Evolutionary conservation across 768 basidiomycete genomes (phyloP).

Genomic region (Calocybe indica): DNA sequence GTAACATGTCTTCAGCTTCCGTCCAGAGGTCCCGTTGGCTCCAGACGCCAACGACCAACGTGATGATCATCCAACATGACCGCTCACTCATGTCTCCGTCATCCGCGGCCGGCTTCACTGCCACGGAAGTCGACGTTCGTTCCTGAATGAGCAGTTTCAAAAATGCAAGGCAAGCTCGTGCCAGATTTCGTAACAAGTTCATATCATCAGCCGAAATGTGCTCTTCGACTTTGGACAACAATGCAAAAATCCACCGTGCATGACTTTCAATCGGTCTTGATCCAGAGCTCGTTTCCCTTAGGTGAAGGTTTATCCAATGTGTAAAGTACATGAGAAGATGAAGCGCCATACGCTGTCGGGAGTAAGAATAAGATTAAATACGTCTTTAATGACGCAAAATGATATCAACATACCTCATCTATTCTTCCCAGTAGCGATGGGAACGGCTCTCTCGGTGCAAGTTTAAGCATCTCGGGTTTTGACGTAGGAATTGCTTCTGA

Average conservation of each 20-base stretch:
- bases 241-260: conserved; percentile 72
- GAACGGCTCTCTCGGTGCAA: conserved; percentile 49
- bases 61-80: conserved; percentile 73
- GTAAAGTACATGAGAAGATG: conserved; percentile 82
- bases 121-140: conserved; percentile 8
- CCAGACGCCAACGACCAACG: conserved; percentile 64
- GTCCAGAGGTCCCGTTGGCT: conserved; percentile 77
- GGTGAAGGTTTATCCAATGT: conserved; percentile 68
- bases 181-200: conserved; percentile 68
- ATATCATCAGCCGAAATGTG: conserved; percentile 71
- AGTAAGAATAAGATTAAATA: conserved; percentile 10
- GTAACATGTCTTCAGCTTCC: conserved; percentile 53
- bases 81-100: conserved; percentile 26
- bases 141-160: conserved; percentile 29
- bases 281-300: conserved; percentile 36
- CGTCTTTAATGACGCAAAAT: background rate
- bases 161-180: conserved; percentile 59
- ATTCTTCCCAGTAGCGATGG: conserved; percentile 51
- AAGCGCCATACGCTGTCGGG: conserved; percentile 53
- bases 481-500: background rate
- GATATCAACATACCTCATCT: conserved; percentile 52
- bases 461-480: conserved; percentile 4
- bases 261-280: conserved; percentile 47
- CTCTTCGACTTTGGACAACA: conserved; percentile 66
- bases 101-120: conserved; percentile 3